Base-by-base conservation (phyloP, 2,329 filamentous ascomycete genomes). In the Fusarium stilboides region DNA sequence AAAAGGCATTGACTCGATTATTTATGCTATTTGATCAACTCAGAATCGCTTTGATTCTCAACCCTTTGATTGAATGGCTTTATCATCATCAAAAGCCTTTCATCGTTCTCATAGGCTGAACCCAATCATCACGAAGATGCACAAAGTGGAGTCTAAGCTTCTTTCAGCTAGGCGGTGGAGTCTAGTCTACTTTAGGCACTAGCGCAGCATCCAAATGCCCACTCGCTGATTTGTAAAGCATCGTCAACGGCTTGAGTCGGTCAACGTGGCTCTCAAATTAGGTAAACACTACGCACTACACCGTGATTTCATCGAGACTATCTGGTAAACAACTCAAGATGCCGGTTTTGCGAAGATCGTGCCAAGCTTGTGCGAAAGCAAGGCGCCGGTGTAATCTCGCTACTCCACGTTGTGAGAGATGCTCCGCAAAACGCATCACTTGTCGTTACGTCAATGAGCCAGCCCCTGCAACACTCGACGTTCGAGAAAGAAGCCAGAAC, bases 21-120 rank as follows among this genome's bases (percentile, higher is more conserved):
- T 37, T 63, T 64, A 64, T 57, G 50, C 17, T 8, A 14, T 17
- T 36, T n/a, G 12, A 31, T 15, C 3, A 36, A 17, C 14, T 8
- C 26, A 14, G 8, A 2, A 4, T 1, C 7, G 15, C 0, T 0
- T 0, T 3, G 3, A 0, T 1, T 5, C 0, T 3, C 2, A 17
- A 4, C 3, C 0, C 8, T 3, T 8, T 8, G 1, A 1, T 2
- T 1, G 12, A 3, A 58, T 49, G 3, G 10, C 28, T 13, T 45
- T 58, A 39, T 49, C 51, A 64, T 24, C 59, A 57, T 50, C 6
- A 6, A 2, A 3, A 5, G 4, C 6, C n/a, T 13, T 28, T 5
- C 1, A 20, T 17, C 8, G 1, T 31, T 6, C 1, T 36, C 46
- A 60, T 22, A 8, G 17, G 26, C 3, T 33, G 4, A 13, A 39